These are phyloP conservation scores for Fusarium sp. DNA, from an alignment of 2,329 filamentous ascomycete genomes.

Conservation along the genomic window DNA sequence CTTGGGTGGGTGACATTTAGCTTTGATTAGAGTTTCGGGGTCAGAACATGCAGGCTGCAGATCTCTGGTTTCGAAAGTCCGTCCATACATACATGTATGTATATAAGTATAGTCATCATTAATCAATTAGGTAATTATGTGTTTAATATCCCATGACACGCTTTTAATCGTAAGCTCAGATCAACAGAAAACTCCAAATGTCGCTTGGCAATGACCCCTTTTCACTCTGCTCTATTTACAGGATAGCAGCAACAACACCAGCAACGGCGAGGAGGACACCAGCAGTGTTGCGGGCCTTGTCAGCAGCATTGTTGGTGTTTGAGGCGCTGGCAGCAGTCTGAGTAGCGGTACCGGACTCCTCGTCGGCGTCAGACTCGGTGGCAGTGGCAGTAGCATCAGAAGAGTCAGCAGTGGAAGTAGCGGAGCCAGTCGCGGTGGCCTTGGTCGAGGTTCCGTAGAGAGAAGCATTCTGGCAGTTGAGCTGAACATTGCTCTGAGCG, in stretches of 20 bases:
- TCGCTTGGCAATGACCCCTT: slow-evolving; percentile 6
- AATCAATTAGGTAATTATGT: slow-evolving; percentile 40
- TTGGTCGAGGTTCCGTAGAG: slow-evolving; percentile 52
- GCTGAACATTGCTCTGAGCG: slow-evolving; percentile 51
- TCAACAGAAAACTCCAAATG: slow-evolving; percentile 14
- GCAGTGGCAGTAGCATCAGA: slow-evolving; percentile 36
- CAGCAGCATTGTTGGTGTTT: slow-evolving; percentile 42
- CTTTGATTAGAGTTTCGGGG: background rate
- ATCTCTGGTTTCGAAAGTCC: background rate
- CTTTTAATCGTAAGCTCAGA: slow-evolving; percentile 18
- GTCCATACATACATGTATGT: background rate
- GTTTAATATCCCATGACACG: slow-evolving; percentile 25
- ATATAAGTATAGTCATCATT: slow-evolving; percentile 14
- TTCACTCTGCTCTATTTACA: slow-evolving; percentile 42
- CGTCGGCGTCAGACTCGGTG: slow-evolving; percentile 32
- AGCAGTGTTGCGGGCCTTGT: slow-evolving; percentile 47
- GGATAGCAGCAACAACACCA: slow-evolving; percentile 50
- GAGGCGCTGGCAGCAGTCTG: slow-evolving; percentile 34
- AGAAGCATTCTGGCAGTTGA: slow-evolving; percentile 58
- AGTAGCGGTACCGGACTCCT: slow-evolving; percentile 30
- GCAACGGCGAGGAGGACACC: slow-evolving; percentile 50
- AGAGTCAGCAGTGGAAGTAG: slow-evolving; percentile 26
- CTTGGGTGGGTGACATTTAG: background rate
- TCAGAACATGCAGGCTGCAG: background rate
- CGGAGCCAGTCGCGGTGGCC: slow-evolving; percentile 38